A percentile compares a stretch with the other conserved stretches of the same genome.
phyloP scores from a whole-genome alignment of 192 early-diverging fungal genomes.

The Diversispora epigaea region DNA sequence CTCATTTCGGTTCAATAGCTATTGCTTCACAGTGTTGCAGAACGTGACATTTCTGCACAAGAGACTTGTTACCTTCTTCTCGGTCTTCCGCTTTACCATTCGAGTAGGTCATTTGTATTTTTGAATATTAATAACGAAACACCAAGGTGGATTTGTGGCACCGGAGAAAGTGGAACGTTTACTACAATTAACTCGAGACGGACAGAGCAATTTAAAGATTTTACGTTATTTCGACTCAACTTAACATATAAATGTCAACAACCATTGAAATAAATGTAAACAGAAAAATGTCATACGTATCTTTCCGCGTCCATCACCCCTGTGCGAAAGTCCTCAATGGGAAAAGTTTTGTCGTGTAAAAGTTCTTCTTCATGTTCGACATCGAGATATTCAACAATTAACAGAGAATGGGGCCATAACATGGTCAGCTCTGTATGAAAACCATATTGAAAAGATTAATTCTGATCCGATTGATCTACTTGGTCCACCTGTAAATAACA shows the following conservation, averaged over 20 bases:
- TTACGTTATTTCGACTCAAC: background rate
- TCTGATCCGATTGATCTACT: background rate
- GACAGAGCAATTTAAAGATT: constrained; percentile 2
- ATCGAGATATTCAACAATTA: background rate
- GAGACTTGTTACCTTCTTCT: too few species aligned
- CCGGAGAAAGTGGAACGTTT: background rate
- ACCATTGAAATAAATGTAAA: background rate
- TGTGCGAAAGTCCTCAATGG: background rate
- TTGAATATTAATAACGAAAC: too few species aligned
- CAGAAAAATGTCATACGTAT: background rate
- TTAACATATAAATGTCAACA: background rate
- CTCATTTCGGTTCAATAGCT: too few species aligned
- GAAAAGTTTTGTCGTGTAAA: background rate
- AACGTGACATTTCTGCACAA: too few species aligned
- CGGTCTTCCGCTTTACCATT: too few species aligned
- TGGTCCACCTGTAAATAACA: background rate
- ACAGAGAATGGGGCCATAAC: too few species aligned
- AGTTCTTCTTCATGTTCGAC: background rate
- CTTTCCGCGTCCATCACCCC: background rate
- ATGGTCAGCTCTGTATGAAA: background rate
- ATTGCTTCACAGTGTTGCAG: too few species aligned
- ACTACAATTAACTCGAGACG: background rate
- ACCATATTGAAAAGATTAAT: background rate
- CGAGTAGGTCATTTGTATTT: too few species aligned
- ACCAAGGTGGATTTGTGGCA: too few species aligned